Percentiles rank a stretch among this genome's conserved stretches.
These are phyloP conservation scores for Candida dajiaensis DNA, from an alignment of 805 yeast genomes.

Conservation along the genomic window DNA sequence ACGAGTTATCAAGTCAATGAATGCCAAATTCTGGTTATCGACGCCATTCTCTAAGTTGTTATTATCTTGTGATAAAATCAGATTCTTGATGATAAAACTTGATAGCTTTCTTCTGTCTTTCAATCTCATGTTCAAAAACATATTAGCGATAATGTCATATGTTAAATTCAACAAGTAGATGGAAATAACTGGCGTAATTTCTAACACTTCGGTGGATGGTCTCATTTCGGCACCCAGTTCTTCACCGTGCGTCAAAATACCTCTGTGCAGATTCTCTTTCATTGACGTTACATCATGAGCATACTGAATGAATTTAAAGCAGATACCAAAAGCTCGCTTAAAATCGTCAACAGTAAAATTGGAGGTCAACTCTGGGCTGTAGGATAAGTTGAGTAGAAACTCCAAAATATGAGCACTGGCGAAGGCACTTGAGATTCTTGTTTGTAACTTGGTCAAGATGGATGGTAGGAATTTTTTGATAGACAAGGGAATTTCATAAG, in stretches of 20 bases:
- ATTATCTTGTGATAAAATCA: constrained; percentile 36
- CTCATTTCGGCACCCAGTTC: constrained; percentile 47
- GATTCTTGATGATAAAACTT: constrained; percentile 54
- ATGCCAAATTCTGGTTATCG: constrained; percentile 44
- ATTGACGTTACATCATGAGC: constrained; percentile 42
- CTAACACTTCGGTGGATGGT: constrained; percentile 46
- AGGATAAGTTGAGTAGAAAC: constrained; percentile 59
- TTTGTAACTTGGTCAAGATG: constrained; percentile 69
- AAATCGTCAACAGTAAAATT: constrained; percentile 74
- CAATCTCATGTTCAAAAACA: constrained; percentile 63
- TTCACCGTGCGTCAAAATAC: constrained; percentile 26
- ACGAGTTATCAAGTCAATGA: constrained; percentile 60
- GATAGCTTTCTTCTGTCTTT: constrained; percentile 54
- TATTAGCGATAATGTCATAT: constrained; percentile 58
- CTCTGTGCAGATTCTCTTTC: constrained; percentile 25
- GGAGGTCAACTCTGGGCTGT: constrained; percentile 60
- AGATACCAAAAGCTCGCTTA: constrained; percentile 76
- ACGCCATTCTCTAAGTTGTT: constrained; percentile 21
- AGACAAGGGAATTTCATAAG: constrained; percentile 74
- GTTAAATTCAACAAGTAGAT: constrained; percentile 60
- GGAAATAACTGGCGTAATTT: constrained; percentile 44
- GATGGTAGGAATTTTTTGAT: constrained; percentile 62
- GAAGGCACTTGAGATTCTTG: constrained; percentile 62
- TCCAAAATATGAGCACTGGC: constrained; percentile 74
- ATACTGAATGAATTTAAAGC: constrained; percentile 72